phyloP scores from a whole-genome alignment of 208 protist genomes.

The Giardia muris region DNA sequence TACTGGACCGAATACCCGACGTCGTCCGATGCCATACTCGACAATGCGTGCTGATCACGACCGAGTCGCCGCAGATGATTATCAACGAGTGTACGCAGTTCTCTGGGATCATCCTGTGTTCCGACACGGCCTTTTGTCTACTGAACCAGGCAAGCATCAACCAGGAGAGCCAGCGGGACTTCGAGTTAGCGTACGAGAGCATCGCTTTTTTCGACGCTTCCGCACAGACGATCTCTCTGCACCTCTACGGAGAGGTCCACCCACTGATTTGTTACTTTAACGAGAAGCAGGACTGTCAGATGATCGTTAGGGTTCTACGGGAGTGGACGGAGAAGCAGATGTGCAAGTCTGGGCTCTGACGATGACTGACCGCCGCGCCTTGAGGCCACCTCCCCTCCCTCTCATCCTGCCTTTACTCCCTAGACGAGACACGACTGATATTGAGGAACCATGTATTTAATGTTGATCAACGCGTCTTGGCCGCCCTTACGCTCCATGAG shows the following conservation, averaged over 20 bases:
- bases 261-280: background rate
- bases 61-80: too few relatives aligned
- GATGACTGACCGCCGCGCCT: too few relatives aligned
- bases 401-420: background rate
- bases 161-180: background rate
- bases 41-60: too few relatives aligned
- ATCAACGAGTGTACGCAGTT: background rate
- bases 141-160: background rate
- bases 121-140: background rate
- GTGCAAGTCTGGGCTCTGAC: too few relatives aligned
- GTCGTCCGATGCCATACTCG: too few relatives aligned
- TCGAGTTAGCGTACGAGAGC: background rate
- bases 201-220: background rate
- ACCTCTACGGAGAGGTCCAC: background rate
- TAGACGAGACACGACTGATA: constrained; percentile 52
- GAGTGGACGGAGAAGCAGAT: too few relatives aligned
- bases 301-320: background rate
- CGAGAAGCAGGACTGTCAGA: background rate
- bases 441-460: constrained; percentile 67
- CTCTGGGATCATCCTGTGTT: background rate
- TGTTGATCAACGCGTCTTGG: constrained; percentile 64
- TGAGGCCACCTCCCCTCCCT: too few relatives aligned
- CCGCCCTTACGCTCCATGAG: constrained; percentile 61
- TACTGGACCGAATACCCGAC: too few relatives aligned
- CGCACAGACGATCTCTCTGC: background rate